Evolutionary conservation across 2,329 filamentous ascomycete genomes (phyloP).

Genomic region (Lasiodiplodia hormozganensis): DNA sequence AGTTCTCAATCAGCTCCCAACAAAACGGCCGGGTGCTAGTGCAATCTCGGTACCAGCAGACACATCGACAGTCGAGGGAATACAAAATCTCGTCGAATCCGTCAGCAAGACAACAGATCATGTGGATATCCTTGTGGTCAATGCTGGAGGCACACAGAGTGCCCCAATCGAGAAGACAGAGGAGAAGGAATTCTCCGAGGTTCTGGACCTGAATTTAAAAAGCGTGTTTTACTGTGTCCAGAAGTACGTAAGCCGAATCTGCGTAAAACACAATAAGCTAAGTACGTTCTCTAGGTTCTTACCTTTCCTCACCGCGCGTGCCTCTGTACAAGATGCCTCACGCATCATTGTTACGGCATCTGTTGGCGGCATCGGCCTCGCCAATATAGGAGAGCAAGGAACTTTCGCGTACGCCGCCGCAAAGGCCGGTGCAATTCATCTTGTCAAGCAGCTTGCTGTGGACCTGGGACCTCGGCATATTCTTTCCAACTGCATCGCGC

Average conservation of each 20-base stretch:
- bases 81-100: constrained; percentile 43
- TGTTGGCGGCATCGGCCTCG: constrained; percentile 45
- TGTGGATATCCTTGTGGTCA: constrained; percentile 48
- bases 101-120: constrained; percentile 39
- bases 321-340: constrained; percentile 43
- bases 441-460: constrained; percentile 47
- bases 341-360: constrained; percentile 48
- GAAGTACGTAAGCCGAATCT: constrained; percentile 36
- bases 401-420: constrained; percentile 50
- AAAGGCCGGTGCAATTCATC: constrained; percentile 49
- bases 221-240: constrained; percentile 48
- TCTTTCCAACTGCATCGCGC: constrained; percentile 48
- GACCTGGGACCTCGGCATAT: constrained; percentile 50
- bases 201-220: constrained; percentile 49
- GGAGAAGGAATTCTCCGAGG: constrained; percentile 45
- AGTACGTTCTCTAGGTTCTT: constrained; percentile 37
- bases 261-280: not conserved
- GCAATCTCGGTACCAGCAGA: constrained; percentile 48
- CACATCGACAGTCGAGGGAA: constrained; percentile 46
- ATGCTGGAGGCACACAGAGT: constrained; percentile 50
- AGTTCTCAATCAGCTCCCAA: constrained; percentile 45
- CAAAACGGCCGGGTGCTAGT: constrained; percentile 42
- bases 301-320: constrained; percentile 44
- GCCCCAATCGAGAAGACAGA: constrained; percentile 47
- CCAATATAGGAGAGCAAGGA: constrained; percentile 46